Evolutionary conservation across 2,329 filamentous ascomycete species (phyloP).

Genomic region (Phaeosphaeriaceae sp.): DNA sequence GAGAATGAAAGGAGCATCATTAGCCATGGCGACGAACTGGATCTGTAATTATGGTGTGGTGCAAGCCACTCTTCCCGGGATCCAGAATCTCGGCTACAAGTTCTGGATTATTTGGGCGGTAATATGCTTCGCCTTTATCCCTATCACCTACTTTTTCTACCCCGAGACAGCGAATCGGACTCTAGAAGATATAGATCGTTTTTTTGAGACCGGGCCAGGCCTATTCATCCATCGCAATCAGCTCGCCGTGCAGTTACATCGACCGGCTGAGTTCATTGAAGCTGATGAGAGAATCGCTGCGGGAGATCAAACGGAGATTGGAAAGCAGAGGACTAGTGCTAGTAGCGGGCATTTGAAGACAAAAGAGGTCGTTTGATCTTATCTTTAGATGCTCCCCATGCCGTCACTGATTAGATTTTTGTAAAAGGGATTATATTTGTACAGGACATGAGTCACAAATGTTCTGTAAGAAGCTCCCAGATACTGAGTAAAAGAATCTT

Average conservation of each 20-base stretch:
- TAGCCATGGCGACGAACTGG: conserved; percentile 44
- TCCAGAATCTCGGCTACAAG: conserved; percentile 56
- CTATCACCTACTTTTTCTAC: conserved; percentile 59
- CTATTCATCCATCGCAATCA: conserved; percentile 58
- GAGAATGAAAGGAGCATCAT: conserved; percentile 43
- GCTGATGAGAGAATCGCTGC: conserved; percentile 50
- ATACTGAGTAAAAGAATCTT: too few species aligned
- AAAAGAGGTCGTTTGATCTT: conserved; percentile 30
- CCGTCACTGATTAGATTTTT: too few species aligned
- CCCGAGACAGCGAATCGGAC: conserved; percentile 58
- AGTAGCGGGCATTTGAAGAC: conserved; percentile 30
- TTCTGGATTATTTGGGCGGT: conserved; percentile 63
- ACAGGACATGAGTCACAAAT: too few species aligned
- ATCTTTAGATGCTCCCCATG: too few species aligned
- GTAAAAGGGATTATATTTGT: too few species aligned
- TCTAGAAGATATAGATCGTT: conserved; percentile 58
- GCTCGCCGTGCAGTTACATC: conserved; percentile 53
- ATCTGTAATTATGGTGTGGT: conserved; percentile 44
- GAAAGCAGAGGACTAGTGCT: conserved; percentile 13
- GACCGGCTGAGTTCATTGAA: conserved; percentile 58
- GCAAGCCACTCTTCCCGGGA: conserved; percentile 41
- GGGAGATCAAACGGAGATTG: conserved; percentile 12
- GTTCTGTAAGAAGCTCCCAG: too few species aligned
- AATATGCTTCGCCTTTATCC: conserved; percentile 61
- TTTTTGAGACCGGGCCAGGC: conserved; percentile 43